A percentile compares a stretch with the other conserved stretches of the same genome.
These are phyloP conservation scores for Prunus padus DNA, from an alignment of 306 rosid species.

Conservation along the genomic window DNA sequence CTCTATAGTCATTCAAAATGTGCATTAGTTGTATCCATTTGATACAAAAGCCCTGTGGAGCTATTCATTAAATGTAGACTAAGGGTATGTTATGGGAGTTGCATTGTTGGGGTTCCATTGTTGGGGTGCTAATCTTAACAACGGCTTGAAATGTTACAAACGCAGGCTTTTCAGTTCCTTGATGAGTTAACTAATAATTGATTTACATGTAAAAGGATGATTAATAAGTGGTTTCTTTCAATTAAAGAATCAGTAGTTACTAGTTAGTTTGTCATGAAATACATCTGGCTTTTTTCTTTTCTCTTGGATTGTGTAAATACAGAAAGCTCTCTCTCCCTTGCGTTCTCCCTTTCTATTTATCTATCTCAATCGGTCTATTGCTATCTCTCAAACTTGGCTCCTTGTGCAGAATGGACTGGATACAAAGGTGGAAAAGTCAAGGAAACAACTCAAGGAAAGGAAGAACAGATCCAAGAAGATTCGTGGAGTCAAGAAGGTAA, in stretches of 20 bases:
- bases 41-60: background rate
- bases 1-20: background rate
- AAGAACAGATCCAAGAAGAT: constrained; percentile 90
- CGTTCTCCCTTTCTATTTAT: background rate
- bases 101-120: too few species aligned
- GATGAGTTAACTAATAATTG: background rate
- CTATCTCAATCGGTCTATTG: background rate
- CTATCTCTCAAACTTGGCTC: background rate
- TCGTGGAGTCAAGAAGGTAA: constrained; percentile 94
- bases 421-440: constrained; percentile 77
- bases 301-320: background rate
- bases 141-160: background rate
- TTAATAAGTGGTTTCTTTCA: background rate
- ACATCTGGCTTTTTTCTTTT: background rate
- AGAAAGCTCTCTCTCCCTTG: too few species aligned
- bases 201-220: too few species aligned
- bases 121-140: too few species aligned
- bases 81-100: background rate
- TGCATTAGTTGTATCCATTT: background rate
- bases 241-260: background rate
- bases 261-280: background rate
- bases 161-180: background rate
- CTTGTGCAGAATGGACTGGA: constrained; percentile 76
- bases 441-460: constrained; percentile 93
- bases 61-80: background rate